Evolutionary conservation across 495 filamentous ascomycete genomes (phyloP).

Genomic region (Podospora comata): DNA sequence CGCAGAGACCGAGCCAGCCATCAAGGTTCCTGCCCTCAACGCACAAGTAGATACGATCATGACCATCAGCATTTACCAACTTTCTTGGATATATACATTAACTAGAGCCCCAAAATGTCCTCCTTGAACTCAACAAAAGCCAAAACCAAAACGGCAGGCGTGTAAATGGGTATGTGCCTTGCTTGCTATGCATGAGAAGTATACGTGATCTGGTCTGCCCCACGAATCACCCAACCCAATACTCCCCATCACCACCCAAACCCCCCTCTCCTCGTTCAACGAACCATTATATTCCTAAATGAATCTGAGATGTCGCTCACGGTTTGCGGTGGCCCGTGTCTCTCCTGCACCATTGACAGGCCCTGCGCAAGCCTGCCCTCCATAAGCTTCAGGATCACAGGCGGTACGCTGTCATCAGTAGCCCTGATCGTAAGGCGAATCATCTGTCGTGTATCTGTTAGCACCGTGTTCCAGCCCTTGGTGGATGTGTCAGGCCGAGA

Average conservation of each 20-base stretch:
- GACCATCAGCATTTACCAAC: background rate
- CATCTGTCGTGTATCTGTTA: constrained; percentile 58
- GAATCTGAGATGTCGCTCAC: constrained; percentile 45
- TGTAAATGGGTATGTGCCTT: constrained; percentile 8
- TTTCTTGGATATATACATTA: background rate
- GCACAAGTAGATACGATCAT: background rate
- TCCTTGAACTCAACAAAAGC: background rate
- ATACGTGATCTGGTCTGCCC: background rate
- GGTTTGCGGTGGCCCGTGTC: constrained; percentile 31
- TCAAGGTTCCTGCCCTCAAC: background rate
- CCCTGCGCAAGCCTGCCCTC: constrained; percentile 66
- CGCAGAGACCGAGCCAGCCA: background rate
- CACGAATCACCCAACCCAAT: background rate
- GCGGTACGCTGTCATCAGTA: constrained; percentile 84
- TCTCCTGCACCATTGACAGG: constrained; percentile 41
- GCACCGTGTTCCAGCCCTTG: background rate
- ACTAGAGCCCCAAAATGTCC: background rate
- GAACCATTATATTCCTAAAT: constrained; percentile 51
- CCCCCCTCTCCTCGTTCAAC: constrained; percentile 20
- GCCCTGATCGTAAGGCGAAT: constrained; percentile 91
- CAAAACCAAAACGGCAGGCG: background rate
- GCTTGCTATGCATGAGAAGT: background rate
- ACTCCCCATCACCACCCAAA: background rate
- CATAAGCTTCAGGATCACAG: constrained; percentile 78
- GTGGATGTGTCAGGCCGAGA: background rate